phyloP scores from a whole-genome alignment of 768 basidiomycete genomes.

The Pulveroboletus sp. region DNA sequence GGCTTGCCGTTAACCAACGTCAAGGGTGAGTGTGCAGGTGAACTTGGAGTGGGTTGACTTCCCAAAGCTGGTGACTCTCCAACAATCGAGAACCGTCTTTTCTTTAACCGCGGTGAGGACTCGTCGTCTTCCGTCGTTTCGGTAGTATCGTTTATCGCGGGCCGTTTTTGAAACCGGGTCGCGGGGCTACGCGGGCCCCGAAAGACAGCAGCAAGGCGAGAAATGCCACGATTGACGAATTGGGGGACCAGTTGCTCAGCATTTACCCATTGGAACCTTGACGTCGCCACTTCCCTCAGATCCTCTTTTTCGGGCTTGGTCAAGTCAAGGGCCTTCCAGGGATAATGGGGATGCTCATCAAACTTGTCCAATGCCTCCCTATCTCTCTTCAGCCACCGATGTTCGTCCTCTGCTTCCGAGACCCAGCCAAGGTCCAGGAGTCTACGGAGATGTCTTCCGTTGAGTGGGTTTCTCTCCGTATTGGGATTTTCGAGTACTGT shows the following conservation, averaged over 20 bases:
- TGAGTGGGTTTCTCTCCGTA: conserved; percentile 16
- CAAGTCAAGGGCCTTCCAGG: conserved; percentile 24
- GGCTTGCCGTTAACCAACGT: conserved; percentile 27
- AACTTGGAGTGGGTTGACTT: conserved; percentile 3
- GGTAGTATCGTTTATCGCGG: conserved; percentile 5
- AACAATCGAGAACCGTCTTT: conserved; percentile 19
- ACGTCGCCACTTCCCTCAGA: conserved; percentile 22
- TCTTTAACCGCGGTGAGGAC: conserved; percentile 23
- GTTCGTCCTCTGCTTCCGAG: conserved; percentile 15
- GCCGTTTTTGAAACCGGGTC: conserved; percentile 23
- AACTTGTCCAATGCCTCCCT: conserved; percentile 25
- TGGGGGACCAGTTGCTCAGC: conserved; percentile 26
- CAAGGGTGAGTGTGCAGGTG: conserved; percentile 11
- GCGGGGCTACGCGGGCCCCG: conserved; percentile 5
- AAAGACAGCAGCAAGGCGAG: conserved; percentile 14
- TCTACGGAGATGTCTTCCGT: conserved; percentile 25
- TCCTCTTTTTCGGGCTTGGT: conserved; percentile 24
- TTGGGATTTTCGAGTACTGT: conserved; percentile 17
- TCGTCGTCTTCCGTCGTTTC: conserved; percentile 6
- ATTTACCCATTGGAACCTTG: conserved; percentile 30
- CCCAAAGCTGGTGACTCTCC: neutral
- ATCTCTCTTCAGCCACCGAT: conserved; percentile 25
- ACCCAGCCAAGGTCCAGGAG: conserved; percentile 30
- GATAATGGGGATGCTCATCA: conserved; percentile 21
- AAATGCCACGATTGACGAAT: conserved; percentile 21